Conservation (phyloP, 331 rosid genomes). For the Rosa hybrid region DNA sequence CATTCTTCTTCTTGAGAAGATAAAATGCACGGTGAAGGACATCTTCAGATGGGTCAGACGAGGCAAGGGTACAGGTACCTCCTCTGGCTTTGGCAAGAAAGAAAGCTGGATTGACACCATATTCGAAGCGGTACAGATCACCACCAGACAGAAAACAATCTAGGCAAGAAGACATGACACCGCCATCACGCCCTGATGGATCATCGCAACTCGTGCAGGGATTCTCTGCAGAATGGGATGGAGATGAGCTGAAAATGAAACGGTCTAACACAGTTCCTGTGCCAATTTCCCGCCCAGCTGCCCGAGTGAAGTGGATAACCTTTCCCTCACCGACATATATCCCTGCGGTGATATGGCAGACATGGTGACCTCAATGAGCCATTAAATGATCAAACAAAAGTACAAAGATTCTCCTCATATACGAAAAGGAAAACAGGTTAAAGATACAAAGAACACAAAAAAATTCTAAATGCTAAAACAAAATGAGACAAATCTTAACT, state of each 20-base stretch:
- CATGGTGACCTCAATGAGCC: background rate
- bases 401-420: background rate
- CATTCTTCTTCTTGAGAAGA: constrained; percentile 50
- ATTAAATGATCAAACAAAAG: background rate
- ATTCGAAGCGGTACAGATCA: constrained; percentile 54
- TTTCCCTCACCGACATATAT: constrained; percentile 62
- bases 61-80: constrained; percentile 73
- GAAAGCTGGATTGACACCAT: constrained; percentile 35
- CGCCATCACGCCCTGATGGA: constrained; percentile 42
- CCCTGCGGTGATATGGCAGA: constrained; percentile 43
- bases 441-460: background rate
- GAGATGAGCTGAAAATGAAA: constrained; percentile 39
- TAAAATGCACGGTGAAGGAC: constrained; percentile 55
- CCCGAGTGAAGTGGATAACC: constrained; percentile 77
- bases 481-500: too few relatives aligned
- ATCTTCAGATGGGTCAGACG: constrained; percentile 39
- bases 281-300: constrained; percentile 48
- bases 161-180: constrained; percentile 68
- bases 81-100: constrained; percentile 68
- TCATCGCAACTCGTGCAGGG: constrained; percentile 62
- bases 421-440: background rate
- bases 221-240: constrained; percentile 31
- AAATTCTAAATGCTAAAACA: too few relatives aligned
- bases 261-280: constrained; percentile 46
- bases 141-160: constrained; percentile 65